Conservation (phyloP, 208 protist species). For the Acanthamoeba castellanii region DNA sequence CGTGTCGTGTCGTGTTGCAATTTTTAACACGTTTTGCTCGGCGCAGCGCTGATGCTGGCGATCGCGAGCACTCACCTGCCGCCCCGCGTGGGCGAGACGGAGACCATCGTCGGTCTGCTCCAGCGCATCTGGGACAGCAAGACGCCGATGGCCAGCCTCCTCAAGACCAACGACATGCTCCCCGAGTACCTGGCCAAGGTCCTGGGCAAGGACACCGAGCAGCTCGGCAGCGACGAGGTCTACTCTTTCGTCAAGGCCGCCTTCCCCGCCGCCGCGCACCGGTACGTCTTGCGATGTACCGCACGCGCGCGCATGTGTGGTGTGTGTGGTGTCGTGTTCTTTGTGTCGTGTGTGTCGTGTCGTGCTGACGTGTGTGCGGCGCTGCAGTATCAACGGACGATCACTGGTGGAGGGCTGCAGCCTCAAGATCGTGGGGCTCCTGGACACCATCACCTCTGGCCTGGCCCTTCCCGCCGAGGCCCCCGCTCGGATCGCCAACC, state of each 20-base stretch:
- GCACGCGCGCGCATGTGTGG: too few species aligned
- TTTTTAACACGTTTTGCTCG: neutral
- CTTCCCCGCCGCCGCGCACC: neutral
- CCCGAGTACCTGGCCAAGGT: constrained; percentile 47
- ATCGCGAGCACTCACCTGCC: constrained; percentile 11
- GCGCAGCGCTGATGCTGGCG: constrained; percentile 7
- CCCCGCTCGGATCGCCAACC: neutral
- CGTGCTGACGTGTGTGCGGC: neutral
- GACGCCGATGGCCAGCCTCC: neutral
- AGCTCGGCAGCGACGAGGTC: constrained; percentile 3
- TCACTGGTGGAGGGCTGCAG: constrained; percentile 3
- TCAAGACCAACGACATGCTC: neutral
- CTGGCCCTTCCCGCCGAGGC: constrained; percentile 10
- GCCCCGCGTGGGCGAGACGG: neutral
- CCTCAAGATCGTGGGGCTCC: neutral
- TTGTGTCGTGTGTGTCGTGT: neutral
- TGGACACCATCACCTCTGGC: neutral
- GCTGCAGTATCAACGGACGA: neutral
- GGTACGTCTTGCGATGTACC: neutral
- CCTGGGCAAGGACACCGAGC: constrained; percentile 31
- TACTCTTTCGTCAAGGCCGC: neutral
- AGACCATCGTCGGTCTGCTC: neutral
- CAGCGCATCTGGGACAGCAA: constrained; percentile 42
- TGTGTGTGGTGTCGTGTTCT: neutral
- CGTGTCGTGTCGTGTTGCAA: neutral